Evolutionary conservation across 345 rosid species (phyloP), one percentile per base, ranked within the genome.

Genomic region (Erucastrum elatum): DNA sequence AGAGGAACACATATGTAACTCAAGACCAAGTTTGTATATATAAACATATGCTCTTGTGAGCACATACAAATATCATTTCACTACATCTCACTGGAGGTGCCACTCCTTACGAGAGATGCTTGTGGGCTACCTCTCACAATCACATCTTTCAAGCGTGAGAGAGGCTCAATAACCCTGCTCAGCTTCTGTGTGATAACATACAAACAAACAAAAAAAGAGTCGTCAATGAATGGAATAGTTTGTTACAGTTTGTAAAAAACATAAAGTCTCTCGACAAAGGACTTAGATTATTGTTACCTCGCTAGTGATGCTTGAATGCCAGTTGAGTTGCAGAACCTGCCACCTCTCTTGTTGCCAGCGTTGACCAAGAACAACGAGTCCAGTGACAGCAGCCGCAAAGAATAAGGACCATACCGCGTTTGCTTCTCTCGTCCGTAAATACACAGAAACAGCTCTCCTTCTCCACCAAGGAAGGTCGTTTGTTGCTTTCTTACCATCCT

Each of bases 281-380:
- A 6, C 6, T 29, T 34, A 29, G 16, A 66, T 58, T 21, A 21
- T 46, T 81, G 5, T 37, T 27, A 94, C 99, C 97, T 93, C 95
- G 46, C 84, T 78, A 31, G 76, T 86, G 84, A 87, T 71, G 81
- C 86, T 87, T 64, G 86, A 72, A 37, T 89, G 96, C 97, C 94
- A 91, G 70, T 86, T 95, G 74, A 86, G 89, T 44, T 91, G 97
- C 88, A 93, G 84, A 79, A 82, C 84, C 74, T 90, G 93, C 98
- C 94, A 89, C 87, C 90, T 91, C 68, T 96, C 98, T 71, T 89
- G 97, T 74, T 85, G 98, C 99, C 97, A 93, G n/a, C 84, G 94
- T 78, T 93, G 98, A 73, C 99, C 95, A 72, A 96, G 87, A 84
- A 96, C 87, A 31, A 93, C 98, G 55, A 96, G 84, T 68, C 99